Base-by-base conservation (phyloP, 1,284 basidiomycete species). In the Ceratobasidium sp. region DNA sequence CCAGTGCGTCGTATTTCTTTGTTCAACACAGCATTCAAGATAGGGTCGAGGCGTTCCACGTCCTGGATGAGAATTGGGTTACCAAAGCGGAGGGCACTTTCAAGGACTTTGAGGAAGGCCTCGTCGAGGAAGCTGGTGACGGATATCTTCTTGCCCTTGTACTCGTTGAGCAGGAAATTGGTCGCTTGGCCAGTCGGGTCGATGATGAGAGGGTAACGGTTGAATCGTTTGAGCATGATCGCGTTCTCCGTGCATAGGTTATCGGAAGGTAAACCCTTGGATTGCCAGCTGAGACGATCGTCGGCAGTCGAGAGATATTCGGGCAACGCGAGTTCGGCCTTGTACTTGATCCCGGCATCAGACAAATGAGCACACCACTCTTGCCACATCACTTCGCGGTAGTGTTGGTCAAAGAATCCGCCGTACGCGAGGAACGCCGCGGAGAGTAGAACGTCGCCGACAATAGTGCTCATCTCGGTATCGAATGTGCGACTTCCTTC, bases 161-260 rank as follows among this genome's bases (percentile, higher is more conserved):
- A 98, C 81, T 98, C 93, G 80, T 98, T 97, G 78, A 96, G 86
- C 74, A 99, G 84, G 89, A 97, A 99, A 1, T 90, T 88, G 0
- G 95, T 96, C 0, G 98, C 97, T 81, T 99, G 98, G n/a, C 98
- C 98, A 0, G 97, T 98, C 0, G 98, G 98, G 81, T 99, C 98
- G 79, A 99, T 96, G 78, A 99, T 95, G 71, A 99, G 88, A 1
- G 98, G 98, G 81, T 98, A 99, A 19, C 98, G 94, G 81, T 96
- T 96, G 88, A 97, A 98, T 59, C 95, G 91, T 81, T 98, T 96
- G 81, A 99, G 89, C 94, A 98, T 99, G 84, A 99, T 97, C 11
- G 98, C 98, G 81, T 99, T 99, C 83, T 99, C 98, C 0, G 93
- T 95, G 79, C 96, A 98, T 43, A 99, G 86, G 77, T 94, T 96